phyloP scores from a whole-genome alignment of 2,329 filamentous ascomycete species.

The Mycosphaerella arachidis region DNA sequence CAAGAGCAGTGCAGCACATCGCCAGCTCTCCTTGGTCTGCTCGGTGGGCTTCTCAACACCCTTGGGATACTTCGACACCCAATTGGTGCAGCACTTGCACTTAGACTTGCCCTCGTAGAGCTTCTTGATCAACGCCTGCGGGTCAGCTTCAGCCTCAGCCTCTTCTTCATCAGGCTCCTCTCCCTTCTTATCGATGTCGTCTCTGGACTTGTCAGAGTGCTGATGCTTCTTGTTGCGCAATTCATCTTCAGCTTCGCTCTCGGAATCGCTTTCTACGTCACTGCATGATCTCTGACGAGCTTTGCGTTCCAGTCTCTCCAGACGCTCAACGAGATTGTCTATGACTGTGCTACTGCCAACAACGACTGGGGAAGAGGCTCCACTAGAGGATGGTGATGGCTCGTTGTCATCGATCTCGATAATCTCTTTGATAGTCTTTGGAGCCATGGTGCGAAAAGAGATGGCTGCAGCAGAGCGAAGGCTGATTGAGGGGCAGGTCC shows the following conservation, averaged over 20 bases:
- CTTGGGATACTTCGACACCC: background rate
- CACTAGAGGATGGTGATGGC: background rate
- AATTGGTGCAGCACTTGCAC: slow-evolving; percentile 1
- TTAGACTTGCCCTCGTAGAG: background rate
- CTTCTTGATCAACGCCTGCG: background rate
- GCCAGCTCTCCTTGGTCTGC: slow-evolving; percentile 1
- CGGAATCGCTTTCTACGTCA: background rate
- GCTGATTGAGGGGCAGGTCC: background rate
- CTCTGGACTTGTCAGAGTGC: background rate
- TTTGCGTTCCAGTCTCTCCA: background rate
- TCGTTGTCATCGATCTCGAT: background rate
- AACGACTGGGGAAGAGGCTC: background rate
- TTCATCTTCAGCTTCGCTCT: background rate
- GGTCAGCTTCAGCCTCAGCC: background rate
- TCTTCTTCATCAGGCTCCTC: background rate
- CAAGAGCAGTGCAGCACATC: background rate
- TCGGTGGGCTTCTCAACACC: background rate
- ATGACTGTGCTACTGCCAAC: background rate
- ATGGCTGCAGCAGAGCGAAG: too few species aligned
- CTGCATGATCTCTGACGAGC: background rate
- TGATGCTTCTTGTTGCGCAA: background rate
- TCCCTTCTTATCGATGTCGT: background rate
- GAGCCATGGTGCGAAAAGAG: background rate
- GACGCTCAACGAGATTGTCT: background rate
- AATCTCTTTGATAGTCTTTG: background rate